Evolutionary conservation across 257 asterid species (phyloP), one percentile per base, ranked within the genome.

Genomic region (Gardenia jasminoides): DNA sequence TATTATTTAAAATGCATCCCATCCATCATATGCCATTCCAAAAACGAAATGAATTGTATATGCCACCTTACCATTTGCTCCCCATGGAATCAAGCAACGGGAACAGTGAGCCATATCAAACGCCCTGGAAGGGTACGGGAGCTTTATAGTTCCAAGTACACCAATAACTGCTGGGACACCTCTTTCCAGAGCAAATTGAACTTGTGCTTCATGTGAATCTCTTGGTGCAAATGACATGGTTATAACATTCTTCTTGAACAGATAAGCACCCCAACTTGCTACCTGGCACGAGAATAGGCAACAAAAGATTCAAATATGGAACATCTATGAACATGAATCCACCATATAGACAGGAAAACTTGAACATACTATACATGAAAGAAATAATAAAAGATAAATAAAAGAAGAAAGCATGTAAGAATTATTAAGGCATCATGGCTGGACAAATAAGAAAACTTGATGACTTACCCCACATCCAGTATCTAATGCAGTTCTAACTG

Each of bases 221-320:
- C 98, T 86, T 48, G 98, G 98, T 36, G 98, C 98, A 87, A 94
- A 94, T 77, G 98, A 94, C 98, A 94, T 94, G 13, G 98, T 89
- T 65, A 94, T 80, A 56, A 94, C 98, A 83, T 93, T 93, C 77
- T 84, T 89, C 83, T 92, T 93, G 98, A 95, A 93, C 19, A 94
- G 91, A 85, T 94, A 94, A 10, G 98, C 98, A n/a, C 98, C 98
- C 97, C 97, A 94, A 87, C 98, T 93, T 46, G 98, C 98, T 68
- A 93, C 98, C 98, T 94, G 5, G 12, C 41, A 36, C 4, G 41
- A 36, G 3, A 36, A 82, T 67, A 79, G 77, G 17, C 81, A 76
- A 33, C 30, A 13, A 65, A 62, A 52, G 77, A 76, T 67, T 71
- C 64, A 70, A 36, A 70, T 7, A 31, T 2, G 20, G 48, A 41